Conservation (phyloP, 805 yeast species). For the Zygosaccharomyces bisporus region DNA sequence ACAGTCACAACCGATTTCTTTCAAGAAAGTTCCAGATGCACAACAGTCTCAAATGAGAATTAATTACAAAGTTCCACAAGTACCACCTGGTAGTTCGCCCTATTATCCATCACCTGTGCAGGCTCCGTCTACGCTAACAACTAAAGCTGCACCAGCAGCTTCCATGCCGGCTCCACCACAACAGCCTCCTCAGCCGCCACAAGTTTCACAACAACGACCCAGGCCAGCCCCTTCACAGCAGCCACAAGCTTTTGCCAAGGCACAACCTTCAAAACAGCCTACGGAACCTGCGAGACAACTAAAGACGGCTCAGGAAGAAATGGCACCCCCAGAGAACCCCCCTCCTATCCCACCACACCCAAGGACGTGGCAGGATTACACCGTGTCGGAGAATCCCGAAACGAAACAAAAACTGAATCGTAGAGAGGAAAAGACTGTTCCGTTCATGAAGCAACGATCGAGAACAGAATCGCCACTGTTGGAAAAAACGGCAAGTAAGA, state of each 20-base stretch:
- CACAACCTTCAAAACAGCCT: slow-evolving; percentile 12
- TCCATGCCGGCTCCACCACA: background rate
- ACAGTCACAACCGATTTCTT: slow-evolving; percentile 10
- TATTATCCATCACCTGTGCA: slow-evolving; percentile 7
- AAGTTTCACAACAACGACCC: slow-evolving; percentile 8
- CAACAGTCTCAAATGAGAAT: slow-evolving; percentile 7
- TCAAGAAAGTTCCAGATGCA: slow-evolving; percentile 8
- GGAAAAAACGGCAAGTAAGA: slow-evolving; percentile 6
- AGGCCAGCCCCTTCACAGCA: slow-evolving; percentile 8
- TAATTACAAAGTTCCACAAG: slow-evolving; percentile 6
- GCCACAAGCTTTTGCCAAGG: background rate
- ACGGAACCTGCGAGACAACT: slow-evolving; percentile 3
- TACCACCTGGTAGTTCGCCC: slow-evolving; percentile 6
- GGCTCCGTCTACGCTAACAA: background rate
- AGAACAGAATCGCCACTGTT: background rate
- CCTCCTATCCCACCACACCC: slow-evolving; percentile 21
- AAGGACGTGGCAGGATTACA: slow-evolving; percentile 9
- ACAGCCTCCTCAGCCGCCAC: background rate
- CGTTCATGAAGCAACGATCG: background rate
- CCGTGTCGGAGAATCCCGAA: slow-evolving; percentile 8
- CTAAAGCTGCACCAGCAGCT: background rate
- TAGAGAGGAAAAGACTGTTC: background rate
- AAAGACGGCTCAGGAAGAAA: background rate
- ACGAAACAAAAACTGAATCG: background rate
- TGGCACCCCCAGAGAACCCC: slow-evolving; percentile 9